Percentiles rank a stretch among this genome's conserved stretches.
Evolutionary conservation across 495 filamentous ascomycete genomes (phyloP).

Genomic region (Cetradonia linearis): DNA sequence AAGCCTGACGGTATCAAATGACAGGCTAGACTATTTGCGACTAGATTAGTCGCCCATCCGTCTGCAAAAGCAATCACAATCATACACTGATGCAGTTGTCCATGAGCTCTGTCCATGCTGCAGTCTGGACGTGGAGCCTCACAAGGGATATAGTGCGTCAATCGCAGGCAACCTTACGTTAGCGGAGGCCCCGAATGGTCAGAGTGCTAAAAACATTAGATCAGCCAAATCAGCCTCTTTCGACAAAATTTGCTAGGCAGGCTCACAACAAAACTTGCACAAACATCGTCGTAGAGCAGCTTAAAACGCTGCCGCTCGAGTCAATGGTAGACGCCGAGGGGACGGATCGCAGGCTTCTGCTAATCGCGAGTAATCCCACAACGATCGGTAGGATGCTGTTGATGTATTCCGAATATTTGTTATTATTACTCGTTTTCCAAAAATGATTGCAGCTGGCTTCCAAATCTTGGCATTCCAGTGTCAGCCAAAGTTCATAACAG

Average conservation of each 20-base stretch:
- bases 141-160: background rate
- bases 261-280: background rate
- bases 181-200: background rate
- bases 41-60: background rate
- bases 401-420: background rate
- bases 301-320: background rate
- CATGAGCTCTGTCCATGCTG: background rate
- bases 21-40: background rate
- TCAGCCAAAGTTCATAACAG: background rate
- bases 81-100: background rate
- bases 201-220: background rate
- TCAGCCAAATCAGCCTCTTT: background rate
- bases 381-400: background rate
- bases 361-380: background rate
- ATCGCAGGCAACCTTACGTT: background rate
- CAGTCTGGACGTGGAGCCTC: background rate
- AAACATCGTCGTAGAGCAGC: background rate
- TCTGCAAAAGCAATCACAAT: background rate
- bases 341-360: conserved; percentile 1
- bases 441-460: background rate
- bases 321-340: background rate
- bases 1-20: background rate
- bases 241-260: background rate
- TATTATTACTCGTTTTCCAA: background rate
- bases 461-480: background rate